Percentiles rank a stretch among this genome's conserved stretches.
Evolutionary conservation across 2,329 filamentous ascomycete genomes (phyloP).

Genomic region (Pseudonectria foliicola): DNA sequence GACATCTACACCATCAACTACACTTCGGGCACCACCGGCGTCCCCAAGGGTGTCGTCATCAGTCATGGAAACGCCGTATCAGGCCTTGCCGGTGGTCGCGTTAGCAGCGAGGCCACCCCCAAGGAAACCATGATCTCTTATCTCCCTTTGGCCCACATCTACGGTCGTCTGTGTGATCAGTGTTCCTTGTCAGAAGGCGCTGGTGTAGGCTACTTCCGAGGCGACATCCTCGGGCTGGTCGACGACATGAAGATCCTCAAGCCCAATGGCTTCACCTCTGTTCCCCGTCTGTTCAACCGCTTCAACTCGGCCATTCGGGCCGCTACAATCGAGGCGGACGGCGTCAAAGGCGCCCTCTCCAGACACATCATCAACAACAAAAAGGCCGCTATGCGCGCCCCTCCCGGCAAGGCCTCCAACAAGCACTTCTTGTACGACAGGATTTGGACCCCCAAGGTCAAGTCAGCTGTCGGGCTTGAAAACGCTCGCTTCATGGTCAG

Average conservation of each 20-base stretch:
- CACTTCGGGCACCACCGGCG: constrained; percentile 77
- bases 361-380: constrained; percentile 75
- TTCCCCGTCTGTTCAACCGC: constrained; percentile 85
- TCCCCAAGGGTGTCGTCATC: constrained; percentile 76
- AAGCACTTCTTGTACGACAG: constrained; percentile 72
- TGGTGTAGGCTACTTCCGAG: constrained; percentile 86
- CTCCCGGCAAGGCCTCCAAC: constrained; percentile 68
- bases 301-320: constrained; percentile 79
- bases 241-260: constrained; percentile 86
- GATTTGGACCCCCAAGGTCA: constrained; percentile 86
- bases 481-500: constrained; percentile 67
- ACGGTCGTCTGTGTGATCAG: constrained; percentile 78
- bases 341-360: constrained; percentile 74
- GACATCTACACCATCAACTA: constrained; percentile 89
- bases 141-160: constrained; percentile 90
- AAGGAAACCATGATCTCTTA: constrained; percentile 72
- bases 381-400: constrained; percentile 66
- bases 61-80: constrained; percentile 77
- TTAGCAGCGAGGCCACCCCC: constrained; percentile 41
- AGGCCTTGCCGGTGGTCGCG: constrained; percentile 55
- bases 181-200: constrained; percentile 63
- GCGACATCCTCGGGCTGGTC: constrained; percentile 76
- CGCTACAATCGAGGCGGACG: constrained; percentile 69
- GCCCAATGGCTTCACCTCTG: constrained; percentile 78
- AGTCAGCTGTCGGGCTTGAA: constrained; percentile 74